Evolutionary conservation across 495 filamentous ascomycete species (phyloP), one percentile per base, ranked within the genome.

Genomic region (Xylaria castorea): DNA sequence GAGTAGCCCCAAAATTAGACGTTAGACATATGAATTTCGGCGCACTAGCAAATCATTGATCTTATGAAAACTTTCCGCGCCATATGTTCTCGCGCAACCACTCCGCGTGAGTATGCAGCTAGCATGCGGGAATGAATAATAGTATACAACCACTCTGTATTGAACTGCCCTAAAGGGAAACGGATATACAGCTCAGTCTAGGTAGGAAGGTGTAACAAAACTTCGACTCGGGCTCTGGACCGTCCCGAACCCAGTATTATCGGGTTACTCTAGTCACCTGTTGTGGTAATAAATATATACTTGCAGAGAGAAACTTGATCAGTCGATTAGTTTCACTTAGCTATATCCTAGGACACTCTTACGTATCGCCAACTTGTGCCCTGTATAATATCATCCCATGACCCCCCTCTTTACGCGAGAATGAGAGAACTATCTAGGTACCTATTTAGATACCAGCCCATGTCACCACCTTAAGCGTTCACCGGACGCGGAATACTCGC

Each of bases 401-500:
- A 61, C 34, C 20, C 18, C 20, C 32, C 25, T 38, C 2, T 16
- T 50, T 18, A 5, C 62, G 32, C 27, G 27, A 48, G 36, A 48
- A 12, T 11, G 38, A 30, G 62, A 65, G 64, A 53, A 25, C 42
- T 44, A 34, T 12, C 20, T n/a, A 0, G 22, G 3, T 4, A 34
- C 16, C 25, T 30, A 66, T 36, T 30, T 8, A 51, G 12, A 36
- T 34, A 36, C 57, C 61, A 64, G 36, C 38, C 61, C 6, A 64
- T 14, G n/a, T 64, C 61, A 62, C 11, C 60, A 27, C 40, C 38
- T 57, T 11, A 58, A 46, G 25, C 57, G 40, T 76, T 74, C 18
- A 57, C 74, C 27, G 72, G 67, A 12, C 18, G 34, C 18, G 77
- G 77, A 22, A 79, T 77, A 22, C 40, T 46, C 25, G 9, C n/a